Evolutionary conservation across 768 basidiomycete genomes (phyloP).

Genomic region (Lepiota subincarnata): DNA sequence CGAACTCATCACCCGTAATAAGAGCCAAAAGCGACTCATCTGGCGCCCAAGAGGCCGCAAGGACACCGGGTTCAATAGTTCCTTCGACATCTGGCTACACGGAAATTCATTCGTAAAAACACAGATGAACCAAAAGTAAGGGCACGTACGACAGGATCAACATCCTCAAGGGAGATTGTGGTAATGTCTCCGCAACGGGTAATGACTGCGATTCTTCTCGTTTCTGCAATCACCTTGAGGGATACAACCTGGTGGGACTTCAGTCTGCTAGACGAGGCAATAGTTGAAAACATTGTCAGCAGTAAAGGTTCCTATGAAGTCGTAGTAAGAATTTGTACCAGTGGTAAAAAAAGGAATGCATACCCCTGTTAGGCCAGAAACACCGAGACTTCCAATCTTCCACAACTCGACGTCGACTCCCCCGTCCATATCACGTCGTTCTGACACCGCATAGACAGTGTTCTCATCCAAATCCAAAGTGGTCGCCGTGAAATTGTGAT

Average conservation of each 20-base stretch:
- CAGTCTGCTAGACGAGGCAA: conserved; percentile 23
- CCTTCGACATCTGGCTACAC: conserved; percentile 77
- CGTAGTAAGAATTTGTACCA: background rate
- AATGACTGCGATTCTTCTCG: conserved; percentile 60
- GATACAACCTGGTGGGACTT: conserved; percentile 48
- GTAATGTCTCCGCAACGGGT: conserved; percentile 82
- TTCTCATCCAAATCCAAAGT: conserved; percentile 65
- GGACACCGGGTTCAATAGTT: conserved; percentile 78
- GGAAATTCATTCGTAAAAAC: conserved; percentile 10
- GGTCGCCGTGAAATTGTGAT: conserved; percentile 38
- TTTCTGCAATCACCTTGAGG: conserved; percentile 69
- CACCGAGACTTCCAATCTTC: conserved; percentile 28
- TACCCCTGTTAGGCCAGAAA: background rate
- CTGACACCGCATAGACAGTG: conserved; percentile 54
- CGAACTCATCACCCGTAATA: conserved; percentile 56
- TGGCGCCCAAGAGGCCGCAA: conserved; percentile 84
- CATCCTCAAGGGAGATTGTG: conserved; percentile 53
- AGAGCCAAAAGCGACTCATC: conserved; percentile 86
- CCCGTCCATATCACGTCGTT: conserved; percentile 39
- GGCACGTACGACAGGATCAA: conserved; percentile 38
- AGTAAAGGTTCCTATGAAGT: conserved; percentile 18
- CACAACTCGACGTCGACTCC: conserved; percentile 59
- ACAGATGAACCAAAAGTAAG: background rate
- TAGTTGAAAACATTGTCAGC: conserved; percentile 34
- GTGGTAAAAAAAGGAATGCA: background rate